phyloP scores from a whole-genome alignment of 176 grass and related monocot species.

The Eragrostis nindensis region DNA sequence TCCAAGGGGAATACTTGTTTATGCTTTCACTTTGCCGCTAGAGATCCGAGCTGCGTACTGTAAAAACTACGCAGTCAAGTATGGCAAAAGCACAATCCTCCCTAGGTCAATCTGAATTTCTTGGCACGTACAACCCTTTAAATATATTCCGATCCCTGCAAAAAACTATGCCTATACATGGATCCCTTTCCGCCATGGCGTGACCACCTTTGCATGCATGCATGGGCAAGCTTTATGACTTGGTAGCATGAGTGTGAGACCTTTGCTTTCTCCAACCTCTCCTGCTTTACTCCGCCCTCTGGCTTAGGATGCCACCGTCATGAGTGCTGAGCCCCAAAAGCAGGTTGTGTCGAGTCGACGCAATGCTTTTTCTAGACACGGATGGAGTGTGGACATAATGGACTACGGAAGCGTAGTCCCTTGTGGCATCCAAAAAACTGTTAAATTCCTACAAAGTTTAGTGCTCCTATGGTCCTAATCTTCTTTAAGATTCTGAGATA shows the following conservation, averaged over 20 bases:
- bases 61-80: constrained; percentile 32
- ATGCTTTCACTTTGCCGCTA: not conserved
- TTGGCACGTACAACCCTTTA: constrained; percentile 21
- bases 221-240: constrained; percentile 47
- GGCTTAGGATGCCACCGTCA: constrained; percentile 41
- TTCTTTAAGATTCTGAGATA: not conserved
- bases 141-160: constrained; percentile 39
- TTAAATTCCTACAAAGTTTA: constrained; percentile 7
- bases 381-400: constrained; percentile 42
- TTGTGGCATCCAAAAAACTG: not conserved
- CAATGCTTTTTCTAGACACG: constrained; percentile 40
- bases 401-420: constrained; percentile 25
- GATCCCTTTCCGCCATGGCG: constrained; percentile 27
- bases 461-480: not conserved
- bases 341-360: constrained; percentile 39
- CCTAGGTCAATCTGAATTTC: constrained; percentile 52
- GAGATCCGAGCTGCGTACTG: constrained; percentile 37
- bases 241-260: constrained; percentile 29
- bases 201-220: constrained; percentile 34
- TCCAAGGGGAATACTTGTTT: not conserved
- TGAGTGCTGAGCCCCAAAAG: constrained; percentile 52
- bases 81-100: not conserved
- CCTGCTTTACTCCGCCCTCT: constrained; percentile 44
- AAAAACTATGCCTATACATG: not conserved
- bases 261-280: constrained; percentile 44